Percentiles rank a stretch among this genome's conserved stretches.
These are phyloP conservation scores for Trametes cinnabarina DNA, from an alignment of 768 basidiomycete genomes.

Conservation along the genomic window DNA sequence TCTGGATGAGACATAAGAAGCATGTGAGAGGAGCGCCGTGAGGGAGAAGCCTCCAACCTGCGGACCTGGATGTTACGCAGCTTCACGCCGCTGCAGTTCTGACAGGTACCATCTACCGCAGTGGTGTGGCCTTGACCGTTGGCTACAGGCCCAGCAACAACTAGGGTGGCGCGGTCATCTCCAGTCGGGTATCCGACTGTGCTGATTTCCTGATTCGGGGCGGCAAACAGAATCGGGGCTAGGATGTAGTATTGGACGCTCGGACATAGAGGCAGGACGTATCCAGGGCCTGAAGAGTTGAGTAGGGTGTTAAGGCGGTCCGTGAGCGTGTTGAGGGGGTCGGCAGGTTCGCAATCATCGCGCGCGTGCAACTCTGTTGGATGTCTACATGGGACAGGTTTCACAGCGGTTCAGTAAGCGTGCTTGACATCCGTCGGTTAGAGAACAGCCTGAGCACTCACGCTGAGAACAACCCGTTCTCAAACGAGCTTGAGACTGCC, in stretches of 20 bases:
- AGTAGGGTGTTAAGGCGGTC: slow-evolving; percentile 65
- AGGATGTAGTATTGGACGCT: slow-evolving; percentile 58
- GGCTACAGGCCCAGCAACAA: slow-evolving; percentile 61
- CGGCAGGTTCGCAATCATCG: slow-evolving; percentile 38
- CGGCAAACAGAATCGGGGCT: slow-evolving; percentile 63
- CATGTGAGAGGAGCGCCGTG: neutral
- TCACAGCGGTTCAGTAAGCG: too few relatives aligned
- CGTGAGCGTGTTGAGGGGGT: slow-evolving; percentile 60
- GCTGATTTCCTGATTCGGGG: slow-evolving; percentile 75
- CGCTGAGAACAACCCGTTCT: neutral
- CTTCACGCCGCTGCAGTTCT: slow-evolving; percentile 54
- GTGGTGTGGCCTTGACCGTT: slow-evolving; percentile 69
- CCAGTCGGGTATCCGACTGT: slow-evolving; percentile 75
- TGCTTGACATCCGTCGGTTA: too few relatives aligned
- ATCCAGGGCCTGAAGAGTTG: slow-evolving; percentile 64
- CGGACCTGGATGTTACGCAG: slow-evolving; percentile 72
- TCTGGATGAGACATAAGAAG: slow-evolving; percentile 41
- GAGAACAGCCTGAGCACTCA: neutral
- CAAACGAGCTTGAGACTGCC: neutral
- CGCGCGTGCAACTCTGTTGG: slow-evolving; percentile 14
- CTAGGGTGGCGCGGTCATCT: slow-evolving; percentile 62
- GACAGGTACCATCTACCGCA: slow-evolving; percentile 68
- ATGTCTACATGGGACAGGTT: neutral
- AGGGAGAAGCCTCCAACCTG: neutral
- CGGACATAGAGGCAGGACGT: slow-evolving; percentile 65